These are phyloP conservation scores for Erythrophleum ivorense DNA, from an alignment of 331 rosid genomes.

Conservation along the genomic window DNA sequence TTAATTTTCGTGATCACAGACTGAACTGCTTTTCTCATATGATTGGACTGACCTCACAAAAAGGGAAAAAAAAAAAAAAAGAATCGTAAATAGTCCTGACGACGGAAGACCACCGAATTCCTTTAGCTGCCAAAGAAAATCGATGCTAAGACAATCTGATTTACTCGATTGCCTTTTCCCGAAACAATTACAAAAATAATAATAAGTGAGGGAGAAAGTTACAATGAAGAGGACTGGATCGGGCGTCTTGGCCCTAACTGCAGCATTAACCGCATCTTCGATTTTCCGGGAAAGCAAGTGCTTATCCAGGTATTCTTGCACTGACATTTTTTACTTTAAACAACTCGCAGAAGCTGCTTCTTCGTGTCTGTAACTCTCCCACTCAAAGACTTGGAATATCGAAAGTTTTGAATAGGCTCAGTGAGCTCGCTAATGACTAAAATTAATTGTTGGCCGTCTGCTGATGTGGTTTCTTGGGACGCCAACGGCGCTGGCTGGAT, in stretches of 20 bases:
- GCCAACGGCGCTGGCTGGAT: neutral
- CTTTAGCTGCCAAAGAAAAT: neutral
- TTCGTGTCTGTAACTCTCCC: neutral
- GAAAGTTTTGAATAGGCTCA: neutral
- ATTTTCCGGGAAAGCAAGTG: conserved; percentile 86
- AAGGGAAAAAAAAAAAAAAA: neutral
- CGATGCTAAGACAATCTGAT: neutral
- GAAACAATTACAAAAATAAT: neutral
- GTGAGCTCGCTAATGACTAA: neutral
- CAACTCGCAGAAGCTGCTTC: neutral
- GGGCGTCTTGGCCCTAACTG: conserved; percentile 86
- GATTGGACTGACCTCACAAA: conserved; percentile 39
- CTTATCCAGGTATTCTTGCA: conserved; percentile 83
- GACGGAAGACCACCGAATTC: neutral
- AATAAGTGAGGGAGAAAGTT: conserved; percentile 1
- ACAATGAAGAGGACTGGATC: conserved; percentile 92
- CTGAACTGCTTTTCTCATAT: conserved; percentile 29
- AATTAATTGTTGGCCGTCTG: neutral
- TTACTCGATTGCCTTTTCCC: neutral
- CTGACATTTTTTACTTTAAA: conserved; percentile 64
- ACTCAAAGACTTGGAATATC: neutral
- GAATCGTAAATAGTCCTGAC: neutral
- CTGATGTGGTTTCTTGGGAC: neutral
- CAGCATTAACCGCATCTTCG: conserved; percentile 98
- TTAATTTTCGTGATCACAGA: conserved; percentile 51